phyloP scores from a whole-genome alignment of 257 asterid species.

The Rauvolfia tetraphylla region DNA sequence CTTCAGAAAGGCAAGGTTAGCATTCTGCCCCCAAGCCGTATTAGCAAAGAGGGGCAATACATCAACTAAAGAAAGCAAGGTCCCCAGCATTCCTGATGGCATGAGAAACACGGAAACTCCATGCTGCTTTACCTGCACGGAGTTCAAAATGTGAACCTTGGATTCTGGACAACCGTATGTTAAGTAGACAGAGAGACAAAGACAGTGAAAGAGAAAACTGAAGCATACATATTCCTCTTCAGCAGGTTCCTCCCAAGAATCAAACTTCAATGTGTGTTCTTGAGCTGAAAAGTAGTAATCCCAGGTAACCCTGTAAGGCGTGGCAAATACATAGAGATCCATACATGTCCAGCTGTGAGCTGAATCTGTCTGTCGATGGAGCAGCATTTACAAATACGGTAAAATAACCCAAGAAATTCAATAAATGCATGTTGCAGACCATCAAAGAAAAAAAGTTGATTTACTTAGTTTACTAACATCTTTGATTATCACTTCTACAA shows the following conservation, averaged over 20 bases:
- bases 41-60: conserved; percentile 92
- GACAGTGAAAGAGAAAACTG: background rate
- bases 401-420: background rate
- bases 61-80: conserved; percentile 87
- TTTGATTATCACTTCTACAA: background rate
- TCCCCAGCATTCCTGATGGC: conserved; percentile 99
- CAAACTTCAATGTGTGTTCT: conserved; percentile 68
- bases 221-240: conserved; percentile 80
- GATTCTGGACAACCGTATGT: background rate
- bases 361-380: conserved; percentile 58
- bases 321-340: conserved; percentile 98
- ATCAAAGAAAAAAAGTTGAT: background rate
- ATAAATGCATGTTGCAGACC: background rate
- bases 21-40: conserved; percentile 97
- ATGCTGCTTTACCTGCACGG: conserved; percentile 85
- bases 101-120: conserved; percentile 94
- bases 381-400: background rate
- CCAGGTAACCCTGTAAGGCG: conserved; percentile 97
- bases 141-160: conserved; percentile 7
- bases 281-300: conserved; percentile 87
- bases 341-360: conserved; percentile 99
- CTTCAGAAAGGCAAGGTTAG: conserved; percentile 79
- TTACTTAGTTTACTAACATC: background rate
- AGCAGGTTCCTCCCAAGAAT: conserved; percentile 96
- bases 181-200: background rate